Evolutionary conservation across 176 grass and related monocot species (phyloP), one percentile per base, ranked within the genome.

Genomic region (Saccharum officinarum): DNA sequence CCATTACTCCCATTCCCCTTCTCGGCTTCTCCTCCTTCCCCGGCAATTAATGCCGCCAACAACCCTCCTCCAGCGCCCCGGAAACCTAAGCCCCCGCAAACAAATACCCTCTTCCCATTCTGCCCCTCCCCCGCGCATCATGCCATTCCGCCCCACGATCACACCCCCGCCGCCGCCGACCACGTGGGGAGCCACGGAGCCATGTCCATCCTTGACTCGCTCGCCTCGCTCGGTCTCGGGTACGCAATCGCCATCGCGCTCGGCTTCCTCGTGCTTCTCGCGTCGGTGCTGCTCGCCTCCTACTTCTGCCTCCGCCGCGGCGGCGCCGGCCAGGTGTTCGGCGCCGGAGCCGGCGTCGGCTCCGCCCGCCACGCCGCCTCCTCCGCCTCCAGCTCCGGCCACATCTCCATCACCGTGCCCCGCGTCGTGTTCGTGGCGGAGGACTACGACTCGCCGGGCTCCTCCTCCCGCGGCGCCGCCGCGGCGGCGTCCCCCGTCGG

Each of bases 351-450:
- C 67, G 49, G 33, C 8, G 3, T 18, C 65, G 47, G 65, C 31
- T 63, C 81, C 34, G 63, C 54, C 36, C 28, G 61, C 0, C 78
- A 34, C 63, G 40, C 76, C 5, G 42, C 55, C 1, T 80, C 92
- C 72, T 89, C 90, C 2, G 84, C 92, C 1, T 85, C 82, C 28
- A 89, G 85, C 42, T 91, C 89, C 1, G 85, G 89, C 26, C 89
- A 91, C 89, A 87, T 91, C 61, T 87, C 89, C 69, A 76, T 84
- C 71, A 87, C 63, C 11, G 89, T 92, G 10, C 97, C 93, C 22
- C 91, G 92, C n/a, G 86, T 99, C 82, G 90, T 99, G 41, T 99
- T 99, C 79, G 97, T 99, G 1, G 90, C 85, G 10, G 97, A 99
- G 28, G 97, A 95, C 73, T 81, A 85, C 55, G 87, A 93, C 34